A percentile compares a stretch with the other conserved stretches of the same genome.
These are phyloP conservation scores for Xylaria hypoxylon DNA, from an alignment of 2,329 filamentous ascomycete genomes.

Conservation along the genomic window DNA sequence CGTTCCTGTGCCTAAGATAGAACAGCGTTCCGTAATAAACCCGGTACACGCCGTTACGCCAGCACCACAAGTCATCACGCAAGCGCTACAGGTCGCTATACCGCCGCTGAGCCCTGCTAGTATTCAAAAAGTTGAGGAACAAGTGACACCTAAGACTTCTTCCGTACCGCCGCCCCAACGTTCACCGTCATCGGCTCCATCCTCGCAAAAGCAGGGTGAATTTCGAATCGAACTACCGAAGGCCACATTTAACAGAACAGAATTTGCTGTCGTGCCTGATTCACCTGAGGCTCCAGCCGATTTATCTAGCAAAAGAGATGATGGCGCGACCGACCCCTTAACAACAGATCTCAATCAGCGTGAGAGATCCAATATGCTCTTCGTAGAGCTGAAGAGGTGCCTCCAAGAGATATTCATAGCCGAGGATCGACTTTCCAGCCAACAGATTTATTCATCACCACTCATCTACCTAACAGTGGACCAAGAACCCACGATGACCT, in stretches of 20 bases:
- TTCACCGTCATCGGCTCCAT: slow-evolving; percentile 27
- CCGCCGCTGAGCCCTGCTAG: slow-evolving; percentile 8
- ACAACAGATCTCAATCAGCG: slow-evolving; percentile 79
- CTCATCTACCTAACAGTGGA: slow-evolving; percentile 66
- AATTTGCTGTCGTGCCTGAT: slow-evolving; percentile 63
- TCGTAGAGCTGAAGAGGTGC: slow-evolving; percentile 76
- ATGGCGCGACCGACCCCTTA: slow-evolving; percentile 65
- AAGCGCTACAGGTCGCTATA: slow-evolving; percentile 15
- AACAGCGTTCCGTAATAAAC: slow-evolving; percentile 34
- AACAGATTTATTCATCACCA: slow-evolving; percentile 67
- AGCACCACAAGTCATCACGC: slow-evolving; percentile 25
- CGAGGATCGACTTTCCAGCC: slow-evolving; percentile 73
- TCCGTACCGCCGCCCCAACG: slow-evolving; percentile 27
- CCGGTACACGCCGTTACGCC: slow-evolving; percentile 29
- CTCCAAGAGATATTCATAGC: slow-evolving; percentile 80
- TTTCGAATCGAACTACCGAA: slow-evolving; percentile 63
- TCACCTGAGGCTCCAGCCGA: slow-evolving; percentile 60
- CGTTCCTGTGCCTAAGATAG: slow-evolving; percentile 39
- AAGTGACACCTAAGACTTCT: slow-evolving; percentile 20
- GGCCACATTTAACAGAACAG: slow-evolving; percentile 61
- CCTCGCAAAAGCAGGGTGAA: slow-evolving; percentile 41
- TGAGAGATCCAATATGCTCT: slow-evolving; percentile 80
- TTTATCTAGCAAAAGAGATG: slow-evolving; percentile 66
- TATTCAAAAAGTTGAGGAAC: slow-evolving; percentile 32
- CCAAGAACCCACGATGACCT: slow-evolving; percentile 74